Base-by-base conservation (phyloP, 73 alveolate species). In the Paraurostyla sp. region DNA sequence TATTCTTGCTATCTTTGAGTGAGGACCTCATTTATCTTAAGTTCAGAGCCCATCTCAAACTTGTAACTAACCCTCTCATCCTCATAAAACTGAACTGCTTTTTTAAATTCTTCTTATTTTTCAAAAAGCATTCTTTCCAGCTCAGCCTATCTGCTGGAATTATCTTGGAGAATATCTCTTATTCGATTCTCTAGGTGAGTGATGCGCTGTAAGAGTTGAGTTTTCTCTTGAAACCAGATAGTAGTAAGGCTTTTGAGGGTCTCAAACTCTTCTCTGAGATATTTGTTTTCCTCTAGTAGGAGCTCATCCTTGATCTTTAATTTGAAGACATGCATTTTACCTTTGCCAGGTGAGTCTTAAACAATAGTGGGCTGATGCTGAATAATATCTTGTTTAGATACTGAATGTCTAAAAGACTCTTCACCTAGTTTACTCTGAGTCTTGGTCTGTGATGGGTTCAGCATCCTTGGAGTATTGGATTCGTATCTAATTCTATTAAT, bases 21-120 rank as follows among this genome's bases (percentile, higher is more conserved):
- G 0, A 73, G 71, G n/a, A 73, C 68, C 40, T 73, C 86, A 48
- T 73, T 73, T 23, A 73, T 49, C 7, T 56, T 56, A 16, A 73
- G 46, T 73, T 73, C 86, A 13, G 32, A 29, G 46, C 35, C 46
- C 65, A 73, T 73, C 27, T 73, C 65, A 25, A 48, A 43, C 46
- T 73, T 48, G 32, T 22, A 73, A 2, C 25, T 18, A 20, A 13
- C 16, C 9, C 20, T 22, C 11, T 73, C 86, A 20, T 46, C 2
- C 41, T 73, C 71, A 73, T 16, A 73, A 16, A 16, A 13, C 18
- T 16, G 4, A 23, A 48, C 35, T 73, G 32, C 23, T 20, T 23
- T 15, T 48, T 43, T 71, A 73, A 23, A 48, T 16, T 73, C 65
- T 29, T 73, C 46, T 32, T 46, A 13, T 4, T 23, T 15, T 32